A percentile compares a stretch with the other conserved stretches of the same genome.
These are phyloP conservation scores for Chytriomyces sp. DNA, from an alignment of 192 early-diverging fungal species.

Conservation along the genomic window DNA sequence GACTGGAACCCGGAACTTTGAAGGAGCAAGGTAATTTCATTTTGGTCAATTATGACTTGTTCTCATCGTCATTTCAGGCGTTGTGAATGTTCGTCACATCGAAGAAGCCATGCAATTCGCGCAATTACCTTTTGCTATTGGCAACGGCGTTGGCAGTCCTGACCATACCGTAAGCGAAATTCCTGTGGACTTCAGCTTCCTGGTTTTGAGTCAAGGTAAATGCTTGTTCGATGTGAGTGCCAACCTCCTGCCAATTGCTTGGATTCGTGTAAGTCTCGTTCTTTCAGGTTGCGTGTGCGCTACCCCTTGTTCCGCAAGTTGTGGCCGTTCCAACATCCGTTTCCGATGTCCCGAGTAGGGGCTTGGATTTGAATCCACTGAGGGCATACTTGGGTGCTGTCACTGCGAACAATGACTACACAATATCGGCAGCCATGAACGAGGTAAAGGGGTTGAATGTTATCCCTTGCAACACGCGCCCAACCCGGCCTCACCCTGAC, in stretches of 20 bases:
- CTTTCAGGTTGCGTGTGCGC: background rate
- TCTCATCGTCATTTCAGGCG: conserved; percentile 21
- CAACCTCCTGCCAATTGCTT: background rate
- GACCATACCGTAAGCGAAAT: conserved; percentile 29
- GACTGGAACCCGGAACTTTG: conserved; percentile 35
- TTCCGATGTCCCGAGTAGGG: background rate
- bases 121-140: conserved; percentile 38
- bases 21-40: conserved; percentile 34
- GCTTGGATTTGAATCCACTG: background rate
- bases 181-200: conserved; percentile 17
- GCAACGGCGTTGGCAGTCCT: conserved; percentile 24
- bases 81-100: conserved; percentile 35
- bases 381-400: conserved; percentile 5
- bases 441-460: background rate
- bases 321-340: background rate
- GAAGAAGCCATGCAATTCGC: conserved; percentile 28
- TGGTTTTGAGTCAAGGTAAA: conserved; percentile 34
- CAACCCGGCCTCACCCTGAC: background rate
- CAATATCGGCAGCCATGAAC: conserved; percentile 26
- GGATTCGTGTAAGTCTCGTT: background rate
- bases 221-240: conserved; percentile 40
- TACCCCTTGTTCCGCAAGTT: background rate
- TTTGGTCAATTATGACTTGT: background rate
- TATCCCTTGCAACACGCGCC: background rate
- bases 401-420: background rate